Evolutionary conservation across 2,329 filamentous ascomycete species (phyloP).

Genomic region (Xylariaceae sp.): DNA sequence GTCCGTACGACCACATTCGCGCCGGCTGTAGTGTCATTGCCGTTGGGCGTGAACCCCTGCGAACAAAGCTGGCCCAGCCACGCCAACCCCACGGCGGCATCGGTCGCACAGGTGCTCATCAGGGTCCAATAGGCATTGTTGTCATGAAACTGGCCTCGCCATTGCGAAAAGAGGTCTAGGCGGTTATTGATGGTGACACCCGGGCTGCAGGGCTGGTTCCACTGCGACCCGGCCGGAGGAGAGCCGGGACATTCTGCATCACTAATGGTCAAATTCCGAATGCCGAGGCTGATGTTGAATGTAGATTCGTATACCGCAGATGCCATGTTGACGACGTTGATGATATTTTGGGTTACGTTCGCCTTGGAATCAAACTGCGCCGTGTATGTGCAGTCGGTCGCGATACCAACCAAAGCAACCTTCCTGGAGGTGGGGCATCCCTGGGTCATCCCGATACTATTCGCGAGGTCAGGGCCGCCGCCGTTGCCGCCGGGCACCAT

Average conservation of each 20-base stretch:
- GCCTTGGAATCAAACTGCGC: slow-evolving; percentile 62
- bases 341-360: slow-evolving; percentile 68
- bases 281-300: slow-evolving; percentile 91
- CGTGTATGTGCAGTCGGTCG: slow-evolving; percentile 89
- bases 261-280: slow-evolving; percentile 79
- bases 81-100: slow-evolving; percentile 80
- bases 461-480: slow-evolving; percentile 71
- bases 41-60: slow-evolving; percentile 48
- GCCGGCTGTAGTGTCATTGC: slow-evolving; percentile 70
- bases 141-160: slow-evolving; percentile 76
- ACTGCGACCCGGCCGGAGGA: slow-evolving; percentile 63
- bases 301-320: slow-evolving; percentile 83
- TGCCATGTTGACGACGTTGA: slow-evolving; percentile 78
- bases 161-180: slow-evolving; percentile 80
- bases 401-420: slow-evolving; percentile 86
- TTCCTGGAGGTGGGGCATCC: slow-evolving; percentile 88
- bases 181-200: slow-evolving; percentile 66
- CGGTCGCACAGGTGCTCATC: slow-evolving; percentile 75
- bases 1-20: slow-evolving; percentile 88
- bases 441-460: slow-evolving; percentile 72
- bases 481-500: slow-evolving; percentile 64
- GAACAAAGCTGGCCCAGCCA: slow-evolving; percentile 89
- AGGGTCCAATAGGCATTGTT: slow-evolving; percentile 91
- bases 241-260: slow-evolving; percentile 69
- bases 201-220: slow-evolving; percentile 74